phyloP scores from a whole-genome alignment of 2,329 filamentous ascomycete species.

The Bipolaris oryzae region DNA sequence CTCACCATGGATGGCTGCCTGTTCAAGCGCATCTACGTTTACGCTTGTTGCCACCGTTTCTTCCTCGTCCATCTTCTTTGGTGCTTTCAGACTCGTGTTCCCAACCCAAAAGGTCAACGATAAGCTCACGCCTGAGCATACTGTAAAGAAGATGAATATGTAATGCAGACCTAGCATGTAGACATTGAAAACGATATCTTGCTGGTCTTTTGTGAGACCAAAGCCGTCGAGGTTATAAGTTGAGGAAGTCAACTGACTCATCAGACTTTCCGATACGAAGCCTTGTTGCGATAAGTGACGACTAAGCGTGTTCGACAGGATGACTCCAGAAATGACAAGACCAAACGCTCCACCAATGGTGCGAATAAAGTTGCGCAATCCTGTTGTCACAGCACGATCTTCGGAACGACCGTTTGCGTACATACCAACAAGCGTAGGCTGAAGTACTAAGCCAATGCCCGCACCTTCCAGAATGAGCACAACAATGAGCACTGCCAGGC shows the following conservation, averaged over 20 bases:
- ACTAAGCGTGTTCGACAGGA: conserved; percentile 27
- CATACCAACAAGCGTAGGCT: conserved; percentile 62
- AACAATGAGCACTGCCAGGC: conserved; percentile 56
- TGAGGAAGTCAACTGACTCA: conserved; percentile 28
- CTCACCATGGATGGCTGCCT: neutral
- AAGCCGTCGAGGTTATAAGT: conserved; percentile 24
- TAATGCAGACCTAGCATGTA: conserved; percentile 30
- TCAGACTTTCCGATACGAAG: conserved; percentile 18
- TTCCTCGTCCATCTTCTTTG: conserved; percentile 26
- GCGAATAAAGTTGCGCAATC: conserved; percentile 67
- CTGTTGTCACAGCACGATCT: conserved; percentile 66
- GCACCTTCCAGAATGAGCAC: conserved; percentile 57
- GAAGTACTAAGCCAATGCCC: conserved; percentile 58
- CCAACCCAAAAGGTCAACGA: conserved; percentile 28
- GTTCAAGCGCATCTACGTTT: neutral
- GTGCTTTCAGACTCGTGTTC: conserved; percentile 28
- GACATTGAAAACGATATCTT: conserved; percentile 15
- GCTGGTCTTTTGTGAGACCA: conserved; percentile 15
- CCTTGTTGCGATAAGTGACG: conserved; percentile 10
- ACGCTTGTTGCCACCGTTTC: neutral
- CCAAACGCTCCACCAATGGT: conserved; percentile 65
- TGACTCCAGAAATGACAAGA: conserved; percentile 54
- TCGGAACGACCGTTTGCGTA: conserved; percentile 58
- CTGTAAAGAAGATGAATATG: conserved; percentile 28
- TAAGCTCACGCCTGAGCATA: conserved; percentile 24